Evolutionary conservation across 148 eudicot species (phyloP).

Genomic region (Spergularia bocconei): DNA sequence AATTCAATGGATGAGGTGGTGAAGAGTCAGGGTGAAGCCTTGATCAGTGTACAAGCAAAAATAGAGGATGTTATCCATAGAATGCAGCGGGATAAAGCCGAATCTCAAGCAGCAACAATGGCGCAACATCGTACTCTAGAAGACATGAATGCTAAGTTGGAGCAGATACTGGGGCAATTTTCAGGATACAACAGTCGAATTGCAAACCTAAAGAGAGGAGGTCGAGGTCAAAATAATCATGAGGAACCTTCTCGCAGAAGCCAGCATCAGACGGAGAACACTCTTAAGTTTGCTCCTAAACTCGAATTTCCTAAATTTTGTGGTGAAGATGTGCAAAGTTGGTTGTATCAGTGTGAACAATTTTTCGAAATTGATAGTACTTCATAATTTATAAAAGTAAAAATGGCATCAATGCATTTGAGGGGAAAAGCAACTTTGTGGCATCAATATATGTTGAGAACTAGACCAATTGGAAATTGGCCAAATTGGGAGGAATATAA

Average conservation of each 20-base stretch:
- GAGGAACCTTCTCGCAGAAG: not conserved
- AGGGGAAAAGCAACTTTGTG: not conserved
- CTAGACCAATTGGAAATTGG: not conserved
- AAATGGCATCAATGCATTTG: not conserved
- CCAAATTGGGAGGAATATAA: not conserved
- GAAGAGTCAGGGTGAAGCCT: not conserved
- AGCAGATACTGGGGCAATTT: not conserved
- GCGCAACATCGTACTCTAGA: not conserved
- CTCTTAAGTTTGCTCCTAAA: not conserved
- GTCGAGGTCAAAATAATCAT: not conserved
- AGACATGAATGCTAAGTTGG: not conserved
- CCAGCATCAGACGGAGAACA: not conserved
- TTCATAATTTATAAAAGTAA: not conserved
- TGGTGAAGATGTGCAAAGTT: not conserved
- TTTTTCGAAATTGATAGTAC: not conserved
- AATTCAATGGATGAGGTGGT: too few species aligned
- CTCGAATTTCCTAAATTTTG: constrained; percentile 11
- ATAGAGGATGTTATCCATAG: not conserved
- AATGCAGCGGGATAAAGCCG: not conserved
- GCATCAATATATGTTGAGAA: constrained; percentile 5
- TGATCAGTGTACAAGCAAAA: not conserved
- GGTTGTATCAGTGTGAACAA: constrained; percentile 9
- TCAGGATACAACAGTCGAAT: not conserved
- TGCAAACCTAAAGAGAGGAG: not conserved
- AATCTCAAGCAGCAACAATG: not conserved